Percentiles rank a stretch among this genome's conserved stretches.
phyloP scores from a whole-genome alignment of 306 rosid species.

The Cucumis cinereus region DNA sequence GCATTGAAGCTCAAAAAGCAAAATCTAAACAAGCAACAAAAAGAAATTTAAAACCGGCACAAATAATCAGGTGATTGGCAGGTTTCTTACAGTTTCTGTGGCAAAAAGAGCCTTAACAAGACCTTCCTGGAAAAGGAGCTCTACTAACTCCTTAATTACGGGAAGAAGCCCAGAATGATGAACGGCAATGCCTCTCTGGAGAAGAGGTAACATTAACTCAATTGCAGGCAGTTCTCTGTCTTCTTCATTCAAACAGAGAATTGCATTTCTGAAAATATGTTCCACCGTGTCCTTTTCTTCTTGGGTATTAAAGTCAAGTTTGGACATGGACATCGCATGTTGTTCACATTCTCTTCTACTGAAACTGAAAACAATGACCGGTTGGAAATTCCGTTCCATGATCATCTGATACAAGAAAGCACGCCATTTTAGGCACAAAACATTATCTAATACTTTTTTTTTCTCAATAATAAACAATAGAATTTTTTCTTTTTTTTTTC shows the following conservation, averaged over 20 bases:
- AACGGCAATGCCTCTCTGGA: constrained; percentile 94
- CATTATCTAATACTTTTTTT: not conserved
- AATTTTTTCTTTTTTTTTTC: too few species aligned
- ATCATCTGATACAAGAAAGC: constrained; percentile 57
- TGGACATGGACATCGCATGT: constrained; percentile 93
- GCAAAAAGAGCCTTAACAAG: constrained; percentile 98
- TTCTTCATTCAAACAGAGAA: constrained; percentile 85
- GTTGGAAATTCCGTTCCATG: constrained; percentile 90
- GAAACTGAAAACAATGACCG: constrained; percentile 91
- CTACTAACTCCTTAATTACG: constrained; percentile 90
- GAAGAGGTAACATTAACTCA: constrained; percentile 83
- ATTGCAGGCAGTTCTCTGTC: constrained; percentile 91
- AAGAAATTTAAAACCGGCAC: constrained; percentile 3
- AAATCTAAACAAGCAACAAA: not conserved
- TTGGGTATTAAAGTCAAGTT: constrained; percentile 78
- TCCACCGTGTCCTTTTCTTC: constrained; percentile 85
- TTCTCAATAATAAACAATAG: not conserved
- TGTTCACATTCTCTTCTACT: constrained; percentile 96
- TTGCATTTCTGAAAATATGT: constrained; percentile 63
- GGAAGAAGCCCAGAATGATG: constrained; percentile 99
- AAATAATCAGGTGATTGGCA: constrained; percentile 1
- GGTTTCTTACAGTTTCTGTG: constrained; percentile 74
- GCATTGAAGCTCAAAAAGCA: constrained; percentile 8
- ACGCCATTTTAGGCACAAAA: constrained; percentile 9
- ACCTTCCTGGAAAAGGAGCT: constrained; percentile 97